phyloP scores from a whole-genome alignment of 176 grass and related monocot genomes.

The Oryza rufipogon region DNA sequence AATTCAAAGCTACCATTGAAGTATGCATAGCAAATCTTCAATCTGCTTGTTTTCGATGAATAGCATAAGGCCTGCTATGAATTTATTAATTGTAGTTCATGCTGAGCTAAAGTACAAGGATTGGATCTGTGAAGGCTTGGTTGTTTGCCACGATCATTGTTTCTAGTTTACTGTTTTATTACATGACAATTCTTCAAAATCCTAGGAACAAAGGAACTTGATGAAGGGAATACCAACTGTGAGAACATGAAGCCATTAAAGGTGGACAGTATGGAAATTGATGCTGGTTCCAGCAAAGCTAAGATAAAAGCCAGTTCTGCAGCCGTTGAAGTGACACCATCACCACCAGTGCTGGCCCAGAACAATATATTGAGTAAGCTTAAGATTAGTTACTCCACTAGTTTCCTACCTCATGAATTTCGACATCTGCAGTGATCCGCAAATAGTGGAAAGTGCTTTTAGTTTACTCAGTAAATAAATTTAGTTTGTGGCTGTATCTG shows the following conservation, averaged over 20 bases:
- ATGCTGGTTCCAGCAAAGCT: slow-evolving; percentile 34
- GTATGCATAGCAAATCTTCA: neutral
- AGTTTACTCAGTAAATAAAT: slow-evolving; percentile 11
- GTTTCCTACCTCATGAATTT: neutral
- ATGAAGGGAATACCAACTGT: slow-evolving; percentile 38
- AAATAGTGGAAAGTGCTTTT: slow-evolving; percentile 19
- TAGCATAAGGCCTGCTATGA: neutral
- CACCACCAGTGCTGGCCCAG: slow-evolving; percentile 2
- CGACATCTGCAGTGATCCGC: slow-evolving; percentile 1
- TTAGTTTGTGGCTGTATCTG: neutral
- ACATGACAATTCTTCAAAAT: slow-evolving; percentile 18
- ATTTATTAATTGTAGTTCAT: too few species aligned
- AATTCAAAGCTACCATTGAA: neutral
- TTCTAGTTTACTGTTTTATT: neutral
- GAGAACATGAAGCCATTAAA: slow-evolving; percentile 27
- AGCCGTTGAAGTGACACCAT: slow-evolving; percentile 24
- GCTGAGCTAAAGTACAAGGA: too few species aligned
- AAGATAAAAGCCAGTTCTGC: slow-evolving; percentile 38
- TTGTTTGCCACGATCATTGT: neutral
- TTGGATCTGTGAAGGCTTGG: too few species aligned
- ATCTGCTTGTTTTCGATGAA: neutral
- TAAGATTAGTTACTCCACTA: slow-evolving; percentile 43
- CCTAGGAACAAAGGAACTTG: slow-evolving; percentile 53
- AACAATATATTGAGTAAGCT: slow-evolving; percentile 50
- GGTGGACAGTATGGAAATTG: slow-evolving; percentile 58